Percentiles rank a stretch among this genome's conserved stretches.
Conservation (phyloP, 345 rosid species). For the Eucalyptus polyanthemos region DNA sequence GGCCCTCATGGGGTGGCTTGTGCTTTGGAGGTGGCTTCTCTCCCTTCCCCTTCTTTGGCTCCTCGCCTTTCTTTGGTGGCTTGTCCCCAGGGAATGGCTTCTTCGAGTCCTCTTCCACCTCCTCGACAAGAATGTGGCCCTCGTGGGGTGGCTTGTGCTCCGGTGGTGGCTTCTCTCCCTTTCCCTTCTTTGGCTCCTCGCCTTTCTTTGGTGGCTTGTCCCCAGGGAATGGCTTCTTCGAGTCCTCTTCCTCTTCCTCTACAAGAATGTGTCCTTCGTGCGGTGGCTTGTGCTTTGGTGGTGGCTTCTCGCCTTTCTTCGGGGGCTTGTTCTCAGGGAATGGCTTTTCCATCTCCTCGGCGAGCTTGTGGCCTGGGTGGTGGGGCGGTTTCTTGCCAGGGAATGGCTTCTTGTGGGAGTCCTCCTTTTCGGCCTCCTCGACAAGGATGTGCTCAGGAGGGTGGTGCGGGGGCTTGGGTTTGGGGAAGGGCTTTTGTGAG, state of each 20-base stretch:
- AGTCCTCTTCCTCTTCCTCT: not conserved
- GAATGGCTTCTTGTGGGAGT: not conserved
- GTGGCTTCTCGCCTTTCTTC: not conserved
- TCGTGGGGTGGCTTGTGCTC: not conserved
- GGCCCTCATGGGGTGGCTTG: conserved; percentile 1
- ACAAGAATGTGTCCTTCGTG: not conserved
- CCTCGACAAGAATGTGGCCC: not conserved
- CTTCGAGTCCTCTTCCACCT: too few relatives aligned
- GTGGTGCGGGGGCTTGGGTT: not conserved
- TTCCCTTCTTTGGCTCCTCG: not conserved
- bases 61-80: not conserved
- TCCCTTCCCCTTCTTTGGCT: not conserved
- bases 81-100: not conserved
- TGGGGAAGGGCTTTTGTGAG: not conserved
- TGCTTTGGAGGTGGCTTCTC: not conserved
- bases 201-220: not conserved
- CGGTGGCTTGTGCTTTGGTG: conserved; percentile 1
- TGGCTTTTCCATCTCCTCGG: not conserved
- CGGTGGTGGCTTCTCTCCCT: not conserved
- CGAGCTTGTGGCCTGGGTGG: not conserved
- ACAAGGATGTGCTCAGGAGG: not conserved
- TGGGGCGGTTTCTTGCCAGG: not conserved
- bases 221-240: not conserved
- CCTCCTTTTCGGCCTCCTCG: not conserved
- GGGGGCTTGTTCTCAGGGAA: not conserved